Base-by-base conservation (phyloP, 768 basidiomycete species). In the Tylopilus balloui region DNA sequence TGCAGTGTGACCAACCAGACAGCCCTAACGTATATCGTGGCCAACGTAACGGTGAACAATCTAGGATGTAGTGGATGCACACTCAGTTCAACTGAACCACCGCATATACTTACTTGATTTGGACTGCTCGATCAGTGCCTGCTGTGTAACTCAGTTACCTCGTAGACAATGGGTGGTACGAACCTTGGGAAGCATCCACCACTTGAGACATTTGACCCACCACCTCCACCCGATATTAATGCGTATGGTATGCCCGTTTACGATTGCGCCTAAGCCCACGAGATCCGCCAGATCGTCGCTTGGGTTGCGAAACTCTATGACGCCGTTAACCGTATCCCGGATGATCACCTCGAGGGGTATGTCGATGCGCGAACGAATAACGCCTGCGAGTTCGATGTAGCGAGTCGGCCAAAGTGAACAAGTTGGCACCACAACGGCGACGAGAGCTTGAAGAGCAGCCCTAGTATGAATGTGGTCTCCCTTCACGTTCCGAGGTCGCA, bases 261-360 rank as follows among this genome's bases (percentile, higher is more conserved):
- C 64, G 19, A 46, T 52, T 27, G 67, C 51, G 5, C 66, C 62
- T 4, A 65, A 62, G 25, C 51, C 60, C 39, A 79, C 52, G 28
- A 81, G 64, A 20, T 68, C 52, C 3, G 53, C 51, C 12, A 80
- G 58, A 51, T 76, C 71, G 45, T 58, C 45, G 11, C 53, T 39
- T 14, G 70, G 62, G 50, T 78, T 62, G 52, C 77, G 68, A 38
- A 79, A 45, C 56, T 81, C 80, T 13, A 80, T 53, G 12, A 56
- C 38, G 11, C 78, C 79, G 7, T 55, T 48, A 44, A 58, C 56
- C 19, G 77, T 58, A 43, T 67, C 68, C 20, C 63, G 45, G 27
- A 79, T 47, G 48, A 80, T 56, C 34, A 61, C 56, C 24, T 66
- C 57, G 3, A 75, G 52, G 37, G 71, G 65, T 34, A 77, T 37